Percentiles rank a stretch among this genome's conserved stretches.
phyloP scores from a whole-genome alignment of 345 rosid species.

The Citrus maxima region DNA sequence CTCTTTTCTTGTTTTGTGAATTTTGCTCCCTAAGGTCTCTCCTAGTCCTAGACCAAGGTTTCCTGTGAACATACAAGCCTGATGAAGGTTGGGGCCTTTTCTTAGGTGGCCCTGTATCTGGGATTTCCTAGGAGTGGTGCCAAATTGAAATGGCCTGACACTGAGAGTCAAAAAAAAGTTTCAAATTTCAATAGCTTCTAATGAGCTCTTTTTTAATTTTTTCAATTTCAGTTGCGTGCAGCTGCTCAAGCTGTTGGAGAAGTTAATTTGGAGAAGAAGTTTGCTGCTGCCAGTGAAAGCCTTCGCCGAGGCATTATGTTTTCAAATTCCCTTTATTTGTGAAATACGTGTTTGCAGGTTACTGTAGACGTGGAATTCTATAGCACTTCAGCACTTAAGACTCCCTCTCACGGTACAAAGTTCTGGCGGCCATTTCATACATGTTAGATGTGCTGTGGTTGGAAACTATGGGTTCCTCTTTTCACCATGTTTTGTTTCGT shows the following conservation, averaged over 20 bases:
- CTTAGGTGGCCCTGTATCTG: not conserved
- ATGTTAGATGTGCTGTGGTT: conserved; percentile 1
- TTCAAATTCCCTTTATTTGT: conserved; percentile 82
- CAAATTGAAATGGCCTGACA: not conserved
- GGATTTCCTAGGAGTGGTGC: not conserved
- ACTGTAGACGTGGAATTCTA: not conserved
- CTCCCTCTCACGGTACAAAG: not conserved
- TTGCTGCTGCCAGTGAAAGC: conserved; percentile 87
- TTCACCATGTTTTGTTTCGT: not conserved
- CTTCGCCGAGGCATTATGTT: conserved; percentile 90
- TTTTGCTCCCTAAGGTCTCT: not conserved
- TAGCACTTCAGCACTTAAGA: not conserved
- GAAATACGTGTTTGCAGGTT: conserved; percentile 17
- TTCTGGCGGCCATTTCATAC: not conserved
- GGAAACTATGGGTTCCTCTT: not conserved
- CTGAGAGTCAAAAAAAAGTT: not conserved
- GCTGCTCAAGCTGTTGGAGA: conserved; percentile 97
- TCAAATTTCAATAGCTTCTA: not conserved
- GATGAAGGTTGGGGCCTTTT: not conserved
- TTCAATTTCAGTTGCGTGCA: conserved; percentile 53
- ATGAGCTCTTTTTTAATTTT: not conserved
- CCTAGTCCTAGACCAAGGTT: not conserved
- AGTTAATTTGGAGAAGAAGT: conserved; percentile 62
- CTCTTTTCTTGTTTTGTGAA: not conserved
- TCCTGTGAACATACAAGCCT: not conserved